These are phyloP conservation scores for Xylaria nigripes DNA, from an alignment of 495 filamentous ascomycete species.

Conservation along the genomic window DNA sequence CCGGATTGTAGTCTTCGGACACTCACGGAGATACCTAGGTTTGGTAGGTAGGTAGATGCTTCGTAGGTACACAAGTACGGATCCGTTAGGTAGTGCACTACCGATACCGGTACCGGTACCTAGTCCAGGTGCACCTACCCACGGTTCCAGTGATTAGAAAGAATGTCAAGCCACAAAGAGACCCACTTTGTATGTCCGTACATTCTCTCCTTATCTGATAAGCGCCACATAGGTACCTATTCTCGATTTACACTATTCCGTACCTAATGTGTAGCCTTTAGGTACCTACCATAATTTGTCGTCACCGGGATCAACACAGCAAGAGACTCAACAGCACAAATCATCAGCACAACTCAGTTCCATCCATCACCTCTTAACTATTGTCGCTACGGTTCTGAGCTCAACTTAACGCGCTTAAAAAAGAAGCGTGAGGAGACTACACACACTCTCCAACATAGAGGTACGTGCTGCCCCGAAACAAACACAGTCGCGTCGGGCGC, in stretches of 20 bases:
- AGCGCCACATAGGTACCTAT: slow-evolving; percentile 1
- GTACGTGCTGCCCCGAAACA: slow-evolving; percentile 38
- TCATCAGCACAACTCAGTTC: slow-evolving; percentile 28
- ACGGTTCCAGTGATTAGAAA: background rate
- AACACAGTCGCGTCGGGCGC: slow-evolving; percentile 22
- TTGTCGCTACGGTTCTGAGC: background rate
- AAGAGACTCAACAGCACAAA: background rate
- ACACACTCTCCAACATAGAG: slow-evolving; percentile 16
- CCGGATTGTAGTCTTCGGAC: too few relatives aligned
- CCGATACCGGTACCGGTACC: too few relatives aligned
- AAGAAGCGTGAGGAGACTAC: background rate
- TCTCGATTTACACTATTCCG: background rate
- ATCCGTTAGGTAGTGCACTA: too few relatives aligned
- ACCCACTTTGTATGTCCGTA: background rate
- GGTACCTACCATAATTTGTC: background rate
- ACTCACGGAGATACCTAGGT: too few relatives aligned
- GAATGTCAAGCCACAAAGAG: background rate
- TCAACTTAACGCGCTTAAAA: too few relatives aligned
- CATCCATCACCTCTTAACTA: background rate
- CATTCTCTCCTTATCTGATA: slow-evolving; percentile 1
- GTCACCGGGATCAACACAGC: slow-evolving; percentile 9
- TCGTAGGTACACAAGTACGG: too few relatives aligned
- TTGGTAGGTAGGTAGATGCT: too few relatives aligned
- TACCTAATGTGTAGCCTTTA: background rate
- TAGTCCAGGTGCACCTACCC: too few relatives aligned